Base-by-base conservation (phyloP, 1,284 basidiomycete species). In the Ganoderma resinaceum region DNA sequence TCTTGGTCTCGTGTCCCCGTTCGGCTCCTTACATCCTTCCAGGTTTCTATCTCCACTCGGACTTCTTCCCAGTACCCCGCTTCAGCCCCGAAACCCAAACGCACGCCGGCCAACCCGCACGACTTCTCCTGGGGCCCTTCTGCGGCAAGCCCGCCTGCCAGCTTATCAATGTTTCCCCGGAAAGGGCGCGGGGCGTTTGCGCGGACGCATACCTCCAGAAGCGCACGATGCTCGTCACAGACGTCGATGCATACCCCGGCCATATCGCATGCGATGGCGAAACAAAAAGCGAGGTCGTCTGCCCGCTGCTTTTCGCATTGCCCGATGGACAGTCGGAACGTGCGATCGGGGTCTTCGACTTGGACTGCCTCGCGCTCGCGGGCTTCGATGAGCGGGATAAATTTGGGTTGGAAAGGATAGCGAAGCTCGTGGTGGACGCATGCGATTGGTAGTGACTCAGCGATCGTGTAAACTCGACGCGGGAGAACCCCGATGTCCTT, bases 221-320 rank as follows among this genome's bases (percentile, higher is more conserved):
- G 57, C 75, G 83, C 71, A 88, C 90, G 0, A 67, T 94, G 1
- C 75, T 95, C 12, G 93, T 96, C 0, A 80, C 82, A 18, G 87
- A 95, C 68, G 94, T 97, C 38, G 86, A 93, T 33, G 81, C 80
- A 2, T 96, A 95, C 76, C 93, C 94, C 0, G 94, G 95, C 0
- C 95, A 97, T 77, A 96, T 96, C 71, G 94, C 94, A 3, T 97
- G 95, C 76, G 95, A 96, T 75, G 92, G 90, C 20, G 88, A 90
- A 66, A 96, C 95, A 2, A 91, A 91, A 75, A 95, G 94, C 74
- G 95, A 97, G 78, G 89, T 97, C 63, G 95, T 96, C 11, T 83
- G 91, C 67, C 95, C 95, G 3, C 83, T 97, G 37, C 78, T 92
- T 57, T 72, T 86, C 26, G 71, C 67, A 49, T 77, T 73, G 38